Base-by-base conservation (phyloP, 768 basidiomycete species). In the Phaeotremella skinneri region DNA sequence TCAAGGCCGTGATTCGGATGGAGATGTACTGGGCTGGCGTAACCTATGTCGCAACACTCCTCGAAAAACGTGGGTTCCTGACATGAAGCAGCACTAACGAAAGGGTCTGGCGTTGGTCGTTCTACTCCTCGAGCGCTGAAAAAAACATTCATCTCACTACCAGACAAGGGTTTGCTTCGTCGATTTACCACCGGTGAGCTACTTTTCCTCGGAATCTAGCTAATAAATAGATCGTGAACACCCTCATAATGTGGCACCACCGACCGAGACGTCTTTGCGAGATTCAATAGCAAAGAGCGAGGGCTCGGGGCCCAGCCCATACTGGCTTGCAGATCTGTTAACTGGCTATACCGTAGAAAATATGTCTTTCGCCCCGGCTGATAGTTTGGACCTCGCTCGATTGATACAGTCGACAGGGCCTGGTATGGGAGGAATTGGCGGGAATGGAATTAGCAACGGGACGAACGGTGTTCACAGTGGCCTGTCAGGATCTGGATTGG, bases 111-210 rank as follows among this genome's bases (percentile, higher is more conserved):
- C 5, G 55, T 55, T 21, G 45, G 52, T 7, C 42, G 56, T 30
- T 61, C 57, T 39, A 64, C 41, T 31, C 53, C 49, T 30, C 37
- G 51, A 52, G 32, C 34, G 2, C 47, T 34, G 6, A 63, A 64
- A 41, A 64, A 65, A 49, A 76, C 72, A 4, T 73, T 76, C 55
- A 70, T 76, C n/a, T 70, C 68, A 1, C 56, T 74, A 9, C 75
- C 75, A 9, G 75, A 76, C 55, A 69, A 55, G 7, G 75, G 75
- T 21, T 51, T 76, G 11, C 52, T 76, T 2, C 61, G 59, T 47
- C 66, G 75, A 2, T 76, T 76, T 53, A 70, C 61, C 14, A 61
- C 56, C 14, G 65, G 61, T 61, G 21, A 26, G 63, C 53, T 13
- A 13, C 16, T 7, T 39, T 29, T 14, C 14, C 7, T 43, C 21